Evolutionary conservation across 2,329 filamentous ascomycete genomes (phyloP).

Genomic region (Neonectria hederae): DNA sequence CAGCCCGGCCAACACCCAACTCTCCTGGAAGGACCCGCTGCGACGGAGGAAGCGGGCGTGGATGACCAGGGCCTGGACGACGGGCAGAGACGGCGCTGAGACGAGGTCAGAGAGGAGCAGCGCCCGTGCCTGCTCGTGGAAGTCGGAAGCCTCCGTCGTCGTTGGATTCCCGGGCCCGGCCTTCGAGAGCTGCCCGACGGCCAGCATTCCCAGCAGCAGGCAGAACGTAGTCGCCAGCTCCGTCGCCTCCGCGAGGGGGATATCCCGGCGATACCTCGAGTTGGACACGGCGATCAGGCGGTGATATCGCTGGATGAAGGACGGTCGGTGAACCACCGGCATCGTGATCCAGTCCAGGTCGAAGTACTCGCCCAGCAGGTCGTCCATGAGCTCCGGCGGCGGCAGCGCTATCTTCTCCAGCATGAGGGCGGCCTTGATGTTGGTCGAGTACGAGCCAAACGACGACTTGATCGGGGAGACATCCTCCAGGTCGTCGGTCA

Average conservation of each 20-base stretch:
- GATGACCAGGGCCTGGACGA: constrained; percentile 40
- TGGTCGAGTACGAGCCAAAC: constrained; percentile 43
- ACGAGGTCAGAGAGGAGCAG: constrained; percentile 38
- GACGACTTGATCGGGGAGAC: constrained; percentile 32
- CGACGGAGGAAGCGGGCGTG: constrained; percentile 38
- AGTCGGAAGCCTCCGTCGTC: constrained; percentile 29
- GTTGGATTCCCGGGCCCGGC: constrained; percentile 4
- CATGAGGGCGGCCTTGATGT: constrained; percentile 40
- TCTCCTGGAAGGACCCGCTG: constrained; percentile 31
- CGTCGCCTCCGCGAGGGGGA: constrained; percentile 39
- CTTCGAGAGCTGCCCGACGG: constrained; percentile 38
- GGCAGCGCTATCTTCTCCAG: constrained; percentile 41
- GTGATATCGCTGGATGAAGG: constrained; percentile 40
- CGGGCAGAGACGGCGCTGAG: constrained; percentile 32
- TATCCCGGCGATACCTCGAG: constrained; percentile 42
- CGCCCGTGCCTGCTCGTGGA: constrained; percentile 37
- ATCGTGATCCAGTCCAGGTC: constrained; percentile 39
- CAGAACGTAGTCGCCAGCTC: constrained; percentile 40
- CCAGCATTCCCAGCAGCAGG: constrained; percentile 40
- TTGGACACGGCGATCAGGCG: constrained; percentile 42
- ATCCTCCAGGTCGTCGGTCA: constrained; percentile 43
- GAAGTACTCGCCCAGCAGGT: constrained; percentile 39
- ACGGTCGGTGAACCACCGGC: constrained; percentile 37
- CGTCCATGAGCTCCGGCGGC: constrained; percentile 40
- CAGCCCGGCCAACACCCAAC: constrained; percentile 39